phyloP scores from a whole-genome alignment of 176 grass and related monocot genomes.

The Areca catechu region DNA sequence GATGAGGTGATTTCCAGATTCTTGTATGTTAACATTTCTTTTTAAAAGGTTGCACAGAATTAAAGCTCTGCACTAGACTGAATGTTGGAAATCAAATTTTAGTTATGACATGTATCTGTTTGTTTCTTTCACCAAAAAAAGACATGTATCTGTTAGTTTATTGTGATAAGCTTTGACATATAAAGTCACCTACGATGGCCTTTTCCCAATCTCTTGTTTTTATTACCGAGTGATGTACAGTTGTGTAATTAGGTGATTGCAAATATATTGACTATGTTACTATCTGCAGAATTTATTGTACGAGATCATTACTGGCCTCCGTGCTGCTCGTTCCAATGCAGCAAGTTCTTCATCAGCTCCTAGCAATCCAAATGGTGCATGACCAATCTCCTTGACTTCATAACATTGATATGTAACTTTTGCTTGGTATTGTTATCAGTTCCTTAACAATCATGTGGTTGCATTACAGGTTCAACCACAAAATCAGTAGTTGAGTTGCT shows the following conservation, averaged over 20 bases:
- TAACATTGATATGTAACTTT: conserved; percentile 2
- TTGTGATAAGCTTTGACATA: no score
- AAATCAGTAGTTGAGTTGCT: conserved; percentile 96
- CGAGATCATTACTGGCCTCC: conserved; percentile 90
- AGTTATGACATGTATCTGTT: no score
- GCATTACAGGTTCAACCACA: conserved; percentile 45
- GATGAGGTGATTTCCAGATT: conserved; percentile 55
- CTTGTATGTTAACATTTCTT: conserved; percentile 14
- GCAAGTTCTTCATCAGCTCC: conserved; percentile 79
- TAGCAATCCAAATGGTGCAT: conserved; percentile 51
- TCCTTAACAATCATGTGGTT: conserved; percentile 16
- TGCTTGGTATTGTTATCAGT: background rate
- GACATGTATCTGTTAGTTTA: no score
- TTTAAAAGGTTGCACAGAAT: background rate
- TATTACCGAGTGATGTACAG: no score
- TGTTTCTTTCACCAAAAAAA: no score
- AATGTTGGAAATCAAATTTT: no score
- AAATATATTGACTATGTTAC: conserved; percentile 14
- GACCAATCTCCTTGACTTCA: background rate
- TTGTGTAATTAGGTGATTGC: no score
- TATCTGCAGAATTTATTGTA: conserved; percentile 73
- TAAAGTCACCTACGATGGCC: no score
- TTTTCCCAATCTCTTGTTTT: no score
- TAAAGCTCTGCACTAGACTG: no score
- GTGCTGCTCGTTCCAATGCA: conserved; percentile 47